These are phyloP conservation scores for Fusarium praegraminearum DNA, from an alignment of 2,329 filamentous ascomycete species.

Conservation along the genomic window DNA sequence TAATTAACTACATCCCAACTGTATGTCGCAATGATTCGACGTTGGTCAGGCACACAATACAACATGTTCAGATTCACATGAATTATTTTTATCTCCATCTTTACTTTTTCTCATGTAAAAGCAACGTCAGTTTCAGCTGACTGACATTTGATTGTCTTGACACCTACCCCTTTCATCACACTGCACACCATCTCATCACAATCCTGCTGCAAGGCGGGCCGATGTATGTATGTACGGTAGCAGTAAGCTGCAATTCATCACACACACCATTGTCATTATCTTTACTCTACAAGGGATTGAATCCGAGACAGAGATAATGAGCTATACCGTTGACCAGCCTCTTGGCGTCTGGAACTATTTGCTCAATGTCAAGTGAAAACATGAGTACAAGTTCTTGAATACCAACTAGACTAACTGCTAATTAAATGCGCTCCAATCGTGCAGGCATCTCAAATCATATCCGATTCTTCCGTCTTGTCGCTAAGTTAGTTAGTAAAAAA, in stretches of 20 bases:
- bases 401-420: background rate
- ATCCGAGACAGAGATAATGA: background rate
- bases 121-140: conserved; percentile 19
- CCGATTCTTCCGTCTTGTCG: background rate
- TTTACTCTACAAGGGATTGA: background rate
- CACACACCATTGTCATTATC: conserved; percentile 8
- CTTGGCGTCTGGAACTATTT: background rate
- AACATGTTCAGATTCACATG: background rate
- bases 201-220: conserved; percentile 34
- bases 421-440: background rate
- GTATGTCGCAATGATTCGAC: background rate
- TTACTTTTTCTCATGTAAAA: background rate
- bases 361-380: background rate
- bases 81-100: background rate
- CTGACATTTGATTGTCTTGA: conserved; percentile 1
- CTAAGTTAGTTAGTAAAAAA: background rate
- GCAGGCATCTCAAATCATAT: background rate
- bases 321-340: background rate
- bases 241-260: conserved; percentile 10
- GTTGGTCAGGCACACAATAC: background rate
- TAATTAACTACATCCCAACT: background rate
- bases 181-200: conserved; percentile 23
- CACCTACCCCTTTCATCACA: conserved; percentile 35
- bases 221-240: conserved; percentile 9
- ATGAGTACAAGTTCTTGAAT: background rate